Base-by-base conservation (phyloP, 1,284 basidiomycete genomes). In the Moesziomyces sp. region DNA sequence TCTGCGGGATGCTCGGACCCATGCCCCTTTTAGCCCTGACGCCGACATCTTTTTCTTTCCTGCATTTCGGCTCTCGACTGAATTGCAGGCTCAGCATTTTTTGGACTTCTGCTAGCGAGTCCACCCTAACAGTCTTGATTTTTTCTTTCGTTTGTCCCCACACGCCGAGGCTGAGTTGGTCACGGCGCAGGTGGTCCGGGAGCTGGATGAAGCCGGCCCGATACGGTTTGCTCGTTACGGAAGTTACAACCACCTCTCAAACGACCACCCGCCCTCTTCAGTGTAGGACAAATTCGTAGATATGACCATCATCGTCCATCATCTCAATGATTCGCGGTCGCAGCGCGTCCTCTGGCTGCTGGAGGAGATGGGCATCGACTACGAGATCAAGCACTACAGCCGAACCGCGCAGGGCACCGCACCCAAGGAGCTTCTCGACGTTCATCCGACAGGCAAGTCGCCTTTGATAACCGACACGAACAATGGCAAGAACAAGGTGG, bases 331-430 rank as follows among this genome's bases (percentile, higher is more conserved):
- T 63, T 82, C 80, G 24, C 77, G 81, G 47, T 81, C 79, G 14
- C 82, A 84, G 69, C 77, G 82, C 21, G 65, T 84, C 40, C 81
- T 84, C 19, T 83, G 81, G 81, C 51, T 83, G 35, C 77, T 84
- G 47, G 82, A 84, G 64, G 81, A 84, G 69, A 74, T 83, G 53
- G 77, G 61, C 26, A 50, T 82, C 44, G 70, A 66, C 16, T 84
- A 83, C 53, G 71, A 78, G 65, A 77, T 83, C 65, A 77, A 82
- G 49, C 66, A 68, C 56, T 81, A 83, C 63, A 21, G 76, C 57
- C 74, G 82, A 28, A 73, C 69, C 11, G 40, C 77, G 3, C 68
- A 70, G 49, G 62, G 64, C 47, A 69, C 59, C 2, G 82, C 82
- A 2, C 82, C 82, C 18, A 56, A 70, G 44, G 63, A 70, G 44